These are phyloP conservation scores for Aspergillus pseudoviridinutans DNA, from an alignment of 2,329 filamentous ascomycete species.

Conservation along the genomic window DNA sequence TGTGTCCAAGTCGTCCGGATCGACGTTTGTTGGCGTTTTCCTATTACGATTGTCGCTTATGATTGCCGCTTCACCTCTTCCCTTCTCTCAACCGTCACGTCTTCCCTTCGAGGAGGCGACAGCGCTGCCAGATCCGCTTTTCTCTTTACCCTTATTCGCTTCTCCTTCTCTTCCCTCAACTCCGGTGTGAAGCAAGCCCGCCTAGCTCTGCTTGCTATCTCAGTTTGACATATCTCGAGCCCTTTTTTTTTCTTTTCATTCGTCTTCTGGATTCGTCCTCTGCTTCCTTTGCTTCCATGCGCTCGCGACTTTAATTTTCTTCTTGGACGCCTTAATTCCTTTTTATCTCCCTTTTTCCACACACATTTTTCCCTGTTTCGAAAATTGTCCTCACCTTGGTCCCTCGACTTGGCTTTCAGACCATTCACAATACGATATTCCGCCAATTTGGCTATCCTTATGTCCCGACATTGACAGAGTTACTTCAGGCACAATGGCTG, in stretches of 20 bases:
- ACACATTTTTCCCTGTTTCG: not conserved
- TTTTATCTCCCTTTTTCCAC: constrained; percentile 3
- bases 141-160: not conserved
- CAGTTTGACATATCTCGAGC: not conserved
- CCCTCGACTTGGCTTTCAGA: constrained; percentile 2
- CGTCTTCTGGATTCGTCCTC: constrained; percentile 2
- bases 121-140: not conserved
- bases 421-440: constrained; percentile 1
- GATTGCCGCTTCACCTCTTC: not conserved
- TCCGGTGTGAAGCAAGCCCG: not conserved
- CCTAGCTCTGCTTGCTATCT: not conserved
- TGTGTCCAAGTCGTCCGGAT: not conserved
- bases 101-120: not conserved
- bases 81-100: not conserved
- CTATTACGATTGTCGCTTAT: not conserved
- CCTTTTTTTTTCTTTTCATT: not conserved
- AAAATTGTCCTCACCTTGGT: not conserved
- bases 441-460: constrained; percentile 4
- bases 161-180: constrained; percentile 1
- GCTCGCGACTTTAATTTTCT: not conserved
- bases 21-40: not conserved
- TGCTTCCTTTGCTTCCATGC: constrained; percentile 6
- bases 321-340: constrained; percentile 5
- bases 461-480: constrained; percentile 21
- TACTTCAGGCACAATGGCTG: constrained; percentile 42